Evolutionary conservation across 208 protist species (phyloP), one percentile per base, ranked within the genome.

Genomic region (Leishmania major): DNA sequence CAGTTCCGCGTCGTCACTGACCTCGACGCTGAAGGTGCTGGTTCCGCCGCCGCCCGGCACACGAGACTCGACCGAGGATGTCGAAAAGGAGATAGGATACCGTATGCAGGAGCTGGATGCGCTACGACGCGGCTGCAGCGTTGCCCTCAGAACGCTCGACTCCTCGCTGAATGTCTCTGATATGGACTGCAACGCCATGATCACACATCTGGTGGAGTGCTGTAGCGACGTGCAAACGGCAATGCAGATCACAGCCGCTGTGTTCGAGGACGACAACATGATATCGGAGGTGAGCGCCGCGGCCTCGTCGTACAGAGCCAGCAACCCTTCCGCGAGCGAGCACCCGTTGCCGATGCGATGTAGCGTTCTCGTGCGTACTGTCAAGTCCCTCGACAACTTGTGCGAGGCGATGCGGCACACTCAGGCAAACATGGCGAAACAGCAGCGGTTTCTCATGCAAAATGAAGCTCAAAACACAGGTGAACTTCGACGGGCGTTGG

Each of bases 361-460:
- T 74, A 77, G 77, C 19, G 85, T 73, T 7, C 80, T 88, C 13
- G 77, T 87, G n/a, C 78, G 82, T 4, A 75, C 77, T 19, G 69
- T 91, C 13, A 72, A 79, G 60, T 74, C 87, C 13, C 64, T 88
- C 17, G 72, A 77, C 19, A 78, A 87, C 69, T 25, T 84, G 19
- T 87, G 85, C 57, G 75, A 79, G 60, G 47, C 75, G 31, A 51
- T 94, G 72, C 43, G n/a, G 40, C 57, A 83, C 3, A 64, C 72
- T 4, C 78, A 78, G 35, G 55, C 67, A 6, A 87, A 89, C 74
- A 79, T 82, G 60, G 64, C 67, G 10, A 84, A 83, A 45, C 81
- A 84, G 66, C 87, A 88, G 79, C 75, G 79, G 47, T 90, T 90
- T 73, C 80, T 90, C 17, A 80, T 90, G n/a, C 43, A 90, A 35